Evolutionary conservation across 2,329 filamentous ascomycete genomes (phyloP), one percentile per base, ranked within the genome.

Genomic region (Aspergillus amoenus): DNA sequence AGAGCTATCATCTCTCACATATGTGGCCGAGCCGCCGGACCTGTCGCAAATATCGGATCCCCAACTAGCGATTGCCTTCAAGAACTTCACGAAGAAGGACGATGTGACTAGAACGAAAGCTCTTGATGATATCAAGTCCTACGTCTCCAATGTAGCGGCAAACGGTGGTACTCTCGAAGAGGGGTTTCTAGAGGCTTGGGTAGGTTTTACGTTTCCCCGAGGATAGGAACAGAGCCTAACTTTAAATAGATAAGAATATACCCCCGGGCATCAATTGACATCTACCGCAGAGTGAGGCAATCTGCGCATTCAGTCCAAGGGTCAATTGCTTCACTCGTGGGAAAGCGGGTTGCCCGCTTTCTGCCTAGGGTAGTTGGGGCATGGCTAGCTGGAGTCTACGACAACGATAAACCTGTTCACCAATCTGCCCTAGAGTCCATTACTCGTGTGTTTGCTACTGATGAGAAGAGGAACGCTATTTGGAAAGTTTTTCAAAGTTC

Each of bases 71-170:
- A 92, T 97, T 13, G 86, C 88, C n/a, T 91, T 97, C 78, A 96
- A 97, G 75, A 96, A 95, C 66, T 77, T 97, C 3, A 82, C 88
- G 50, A 99, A 97, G 78, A 96, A 94, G 76, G 93, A 97, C 77
- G 88, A 88, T 68, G 96, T 87, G 11, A 99, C 94, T 39, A 96
- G 96, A 72, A 83, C 88, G 7, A 96, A 93, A 73, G 93, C 91
- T 0, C 79, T 99, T 27, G 93, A 97, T 66, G 93, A 97, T 52
- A 76, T 99, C 18, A 81, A 91, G 47, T 73, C 82, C 34, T 83
- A 89, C 68, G 79, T 90, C 40, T 80, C 82, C 79, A 72, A 81
- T 74, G 42, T 81, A 71, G 70, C 83, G 81, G 59, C 67, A 18
- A 64, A 80, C 55, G 78, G 82, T 64, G 84, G 82, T 24, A 88